Base-by-base conservation (phyloP, 352 stramenopile species). In the Phytophthora parvispora region DNA sequence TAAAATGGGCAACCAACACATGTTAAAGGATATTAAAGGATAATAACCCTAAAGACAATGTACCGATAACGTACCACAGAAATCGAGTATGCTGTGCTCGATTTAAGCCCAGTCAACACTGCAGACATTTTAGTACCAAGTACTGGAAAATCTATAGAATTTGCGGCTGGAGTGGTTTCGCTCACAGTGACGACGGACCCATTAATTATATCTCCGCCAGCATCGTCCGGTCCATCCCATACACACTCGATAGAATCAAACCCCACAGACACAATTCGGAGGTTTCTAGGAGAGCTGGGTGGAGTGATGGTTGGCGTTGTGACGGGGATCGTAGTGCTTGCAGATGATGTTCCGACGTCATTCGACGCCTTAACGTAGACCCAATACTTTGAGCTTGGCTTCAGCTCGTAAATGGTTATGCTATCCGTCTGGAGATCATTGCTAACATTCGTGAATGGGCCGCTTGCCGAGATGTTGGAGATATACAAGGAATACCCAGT, bases 311-410 rank as follows among this genome's bases (percentile, higher is more conserved):
- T 57, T 1, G 40, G 51, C 15, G 85, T 91, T 16, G 49, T 64
- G 1, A 71, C 74, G 3, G 7, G 36, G 0, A 86, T 2, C 0
- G 60, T 56, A 0, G 10, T 28, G 15, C 78, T 86, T 0, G 47
- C 9, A 16, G 54, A 56, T 0, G 86, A 93, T 4, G 67, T 29
- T 4, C 84, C 84, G 4, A 82, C 18, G 0, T 73, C 54, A 51
- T 88, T 93, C 4, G 16, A 68, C 1, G 71, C 72, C 5, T 67
- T 49, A 8, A 81, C 77, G 25, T 78, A 74, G 22, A 81, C 80
- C 75, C 61, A 89, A 27, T 91, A 92, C 5, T 8, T 55, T 0
- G 82, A 77, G 1, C n/a, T 66, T 6, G 83, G 38, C 0, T 42
- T n/a, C 2, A 93, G 60, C 0, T 38, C 31, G 9, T 74, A 32